Percentiles rank a stretch among this genome's conserved stretches.
phyloP scores from a whole-genome alignment of 225 moss, liverwort and hornwort genomes.

The Bryum argenteum region DNA sequence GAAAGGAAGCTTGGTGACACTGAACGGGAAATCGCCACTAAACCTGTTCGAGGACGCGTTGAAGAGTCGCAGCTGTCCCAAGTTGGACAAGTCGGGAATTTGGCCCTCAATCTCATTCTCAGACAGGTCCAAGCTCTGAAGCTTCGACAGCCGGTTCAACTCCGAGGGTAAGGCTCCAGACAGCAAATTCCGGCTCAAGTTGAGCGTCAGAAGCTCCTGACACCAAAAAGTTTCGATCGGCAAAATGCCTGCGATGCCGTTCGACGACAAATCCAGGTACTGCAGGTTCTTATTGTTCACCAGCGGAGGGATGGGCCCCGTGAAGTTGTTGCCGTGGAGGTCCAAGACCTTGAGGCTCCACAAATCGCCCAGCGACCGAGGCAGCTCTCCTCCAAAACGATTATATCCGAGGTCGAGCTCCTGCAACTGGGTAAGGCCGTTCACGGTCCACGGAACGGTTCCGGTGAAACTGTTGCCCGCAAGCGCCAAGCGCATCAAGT shows the following conservation, averaged over 20 bases:
- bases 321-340: slow-evolving; percentile 50
- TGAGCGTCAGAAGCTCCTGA: slow-evolving; percentile 29
- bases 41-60: slow-evolving; percentile 40
- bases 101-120: slow-evolving; percentile 45
- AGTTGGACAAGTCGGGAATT: slow-evolving; percentile 48
- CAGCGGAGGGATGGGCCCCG: slow-evolving; percentile 34
- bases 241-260: slow-evolving; percentile 36
- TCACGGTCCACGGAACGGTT: slow-evolving; percentile 29
- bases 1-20: slow-evolving; percentile 44
- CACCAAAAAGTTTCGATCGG: slow-evolving; percentile 27
- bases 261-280: slow-evolving; percentile 56
- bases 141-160: slow-evolving; percentile 33
- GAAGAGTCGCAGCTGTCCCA: slow-evolving; percentile 34
- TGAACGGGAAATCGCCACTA: slow-evolving; percentile 45
- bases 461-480: slow-evolving; percentile 46
- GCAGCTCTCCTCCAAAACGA: slow-evolving; percentile 37
- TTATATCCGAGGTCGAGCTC: slow-evolving; percentile 38
- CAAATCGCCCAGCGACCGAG: slow-evolving; percentile 36
- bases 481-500: slow-evolving; percentile 39
- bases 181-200: slow-evolving; percentile 51
- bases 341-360: slow-evolving; percentile 53
- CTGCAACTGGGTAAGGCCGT: slow-evolving; percentile 40
- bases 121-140: slow-evolving; percentile 48
- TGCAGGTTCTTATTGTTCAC: slow-evolving; percentile 29
- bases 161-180: slow-evolving; percentile 30